Evolutionary conservation across 2,329 filamentous ascomycete genomes (phyloP).

Genomic region (Monilinia fructigena): DNA sequence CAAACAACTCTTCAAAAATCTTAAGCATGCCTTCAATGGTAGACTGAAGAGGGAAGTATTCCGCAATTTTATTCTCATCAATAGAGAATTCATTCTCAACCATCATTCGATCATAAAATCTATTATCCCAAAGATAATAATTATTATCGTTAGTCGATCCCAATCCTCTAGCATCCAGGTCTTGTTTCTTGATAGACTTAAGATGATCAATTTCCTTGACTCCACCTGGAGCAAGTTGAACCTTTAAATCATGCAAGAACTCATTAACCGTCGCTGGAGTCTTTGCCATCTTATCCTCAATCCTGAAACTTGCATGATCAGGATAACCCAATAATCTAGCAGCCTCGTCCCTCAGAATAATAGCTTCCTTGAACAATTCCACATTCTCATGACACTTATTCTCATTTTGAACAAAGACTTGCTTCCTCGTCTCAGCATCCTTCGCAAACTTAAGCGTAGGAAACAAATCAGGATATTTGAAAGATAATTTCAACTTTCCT

Average conservation of each 20-base stretch:
- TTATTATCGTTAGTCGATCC: slow-evolving; percentile 57
- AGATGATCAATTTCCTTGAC: slow-evolving; percentile 68
- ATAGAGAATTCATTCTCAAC: slow-evolving; percentile 78
- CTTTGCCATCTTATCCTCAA: slow-evolving; percentile 87
- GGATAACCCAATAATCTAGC: slow-evolving; percentile 74
- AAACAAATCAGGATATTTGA: slow-evolving; percentile 82
- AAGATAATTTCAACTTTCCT: slow-evolving; percentile 71
- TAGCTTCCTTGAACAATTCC: slow-evolving; percentile 70
- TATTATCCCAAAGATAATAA: slow-evolving; percentile 81
- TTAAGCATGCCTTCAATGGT: slow-evolving; percentile 76
- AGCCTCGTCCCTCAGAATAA: slow-evolving; percentile 73
- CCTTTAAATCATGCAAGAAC: slow-evolving; percentile 69
- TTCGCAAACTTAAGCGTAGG: slow-evolving; percentile 75
- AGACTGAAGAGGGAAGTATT: slow-evolving; percentile 77
- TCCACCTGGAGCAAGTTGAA: slow-evolving; percentile 66
- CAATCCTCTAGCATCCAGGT: slow-evolving; percentile 59
- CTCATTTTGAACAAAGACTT: slow-evolving; percentile 71
- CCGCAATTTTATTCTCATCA: slow-evolving; percentile 75
- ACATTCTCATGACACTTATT: slow-evolving; percentile 72
- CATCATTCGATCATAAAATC: slow-evolving; percentile 78
- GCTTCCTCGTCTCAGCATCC: slow-evolving; percentile 65
- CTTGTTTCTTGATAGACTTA: slow-evolving; percentile 70
- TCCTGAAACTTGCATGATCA: slow-evolving; percentile 71
- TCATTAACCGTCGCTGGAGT: slow-evolving; percentile 67
- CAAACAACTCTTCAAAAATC: slow-evolving; percentile 82